Base-by-base conservation (phyloP, 305 asterid genomes). In the Withania somnifera region DNA sequence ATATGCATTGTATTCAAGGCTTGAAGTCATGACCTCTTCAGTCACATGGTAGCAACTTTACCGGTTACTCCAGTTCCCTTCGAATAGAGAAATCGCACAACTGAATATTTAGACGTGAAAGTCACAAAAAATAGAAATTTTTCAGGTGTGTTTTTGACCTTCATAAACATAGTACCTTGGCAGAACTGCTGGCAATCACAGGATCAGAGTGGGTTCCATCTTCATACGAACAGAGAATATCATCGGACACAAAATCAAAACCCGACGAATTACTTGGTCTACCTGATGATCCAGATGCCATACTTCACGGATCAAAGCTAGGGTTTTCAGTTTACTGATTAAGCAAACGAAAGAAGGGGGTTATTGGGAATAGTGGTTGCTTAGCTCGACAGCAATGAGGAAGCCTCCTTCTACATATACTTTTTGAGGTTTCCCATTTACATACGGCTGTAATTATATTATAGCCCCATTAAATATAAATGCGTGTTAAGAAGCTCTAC, bases 191-290 rank as follows among this genome's bases (percentile, higher is more conserved):
- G 24, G 88, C 85, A 77, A 73, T 57, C 6, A 91, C 84, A 57
- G 93, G 90, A 86, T 91, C 97, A 84, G 96, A 78, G 84, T 90
- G 97, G 82, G 57, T 71, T 32, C 91, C 98, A 84, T 90, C 97
- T 83, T 93, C 95, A 81, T 93, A 92, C 3, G 98, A 92, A 81
- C 95, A 91, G 77, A 94, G 92, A 36, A 95, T 88, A 88, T 95
- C 97, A 86, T 95, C 97, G 15, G 98, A 86, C 24, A 83, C 99
- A 84, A 95, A 95, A 88, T 90, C 97, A 90, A 91, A 95, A 36
- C 91, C 93, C 85, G 91, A 81, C 4, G 77, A 22, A 84, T 83
- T 88, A 79, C 77, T 84, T 15, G 85, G 88, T 69, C 90, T 90
- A 28, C 88, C 89, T 82, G 89, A 64, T 3, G 92, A 84, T 38